Conservation (phyloP, 192 early-diverging fungal species). For the Gigaspora rosea region DNA sequence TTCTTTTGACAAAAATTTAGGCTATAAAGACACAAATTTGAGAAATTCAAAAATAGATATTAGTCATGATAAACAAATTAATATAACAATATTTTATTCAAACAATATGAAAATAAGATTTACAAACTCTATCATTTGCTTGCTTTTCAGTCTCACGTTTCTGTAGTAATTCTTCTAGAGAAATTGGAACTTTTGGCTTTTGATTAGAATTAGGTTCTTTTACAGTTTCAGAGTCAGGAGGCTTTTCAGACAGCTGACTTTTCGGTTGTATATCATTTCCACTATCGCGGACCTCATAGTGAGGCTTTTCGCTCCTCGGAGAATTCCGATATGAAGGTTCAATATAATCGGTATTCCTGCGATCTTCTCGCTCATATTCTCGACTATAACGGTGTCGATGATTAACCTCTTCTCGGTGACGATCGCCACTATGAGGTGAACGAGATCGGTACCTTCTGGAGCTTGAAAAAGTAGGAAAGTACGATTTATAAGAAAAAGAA, state of each 20-base stretch:
- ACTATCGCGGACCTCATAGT: constrained; percentile 24
- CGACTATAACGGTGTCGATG: constrained; percentile 20
- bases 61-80: background rate
- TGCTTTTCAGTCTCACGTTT: constrained; percentile 68
- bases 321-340: background rate
- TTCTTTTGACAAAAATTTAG: constrained; percentile 89
- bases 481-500: background rate
- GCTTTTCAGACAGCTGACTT: constrained; percentile 5
- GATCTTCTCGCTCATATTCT: constrained; percentile 28
- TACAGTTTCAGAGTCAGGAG: constrained; percentile 31
- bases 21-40: constrained; percentile 41
- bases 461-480: background rate
- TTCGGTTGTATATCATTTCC: background rate
- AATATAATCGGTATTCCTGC: constrained; percentile 7
- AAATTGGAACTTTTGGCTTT: constrained; percentile 63
- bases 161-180: constrained; percentile 74
- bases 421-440: constrained; percentile 2
- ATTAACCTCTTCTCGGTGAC: constrained; percentile 1
- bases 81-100: background rate
- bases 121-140: constrained; percentile 57
- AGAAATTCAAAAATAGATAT: background rate
- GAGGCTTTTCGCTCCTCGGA: background rate
- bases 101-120: background rate
- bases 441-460: constrained; percentile 23
- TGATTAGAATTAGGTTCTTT: background rate